These are phyloP conservation scores for Nemania sp. DNA, from an alignment of 2,329 filamentous ascomycete genomes.

Conservation along the genomic window DNA sequence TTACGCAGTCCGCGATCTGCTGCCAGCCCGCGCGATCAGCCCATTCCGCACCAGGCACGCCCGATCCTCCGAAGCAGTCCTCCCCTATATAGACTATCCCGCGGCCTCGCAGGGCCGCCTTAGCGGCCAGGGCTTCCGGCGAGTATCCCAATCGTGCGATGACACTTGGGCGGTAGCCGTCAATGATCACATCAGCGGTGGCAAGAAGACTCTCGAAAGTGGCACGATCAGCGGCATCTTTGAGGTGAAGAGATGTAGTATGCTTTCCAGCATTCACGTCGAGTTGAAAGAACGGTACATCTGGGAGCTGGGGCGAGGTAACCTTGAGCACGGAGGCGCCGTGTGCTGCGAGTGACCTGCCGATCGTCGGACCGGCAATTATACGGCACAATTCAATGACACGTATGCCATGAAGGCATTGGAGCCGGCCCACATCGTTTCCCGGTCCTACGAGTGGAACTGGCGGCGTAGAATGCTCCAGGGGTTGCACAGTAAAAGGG, in stretches of 20 bases:
- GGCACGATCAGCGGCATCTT: constrained; percentile 54
- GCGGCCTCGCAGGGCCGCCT: constrained; percentile 59
- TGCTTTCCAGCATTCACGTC: constrained; percentile 76
- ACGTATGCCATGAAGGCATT: constrained; percentile 63
- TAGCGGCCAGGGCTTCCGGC: constrained; percentile 54
- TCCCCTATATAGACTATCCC: constrained; percentile 72
- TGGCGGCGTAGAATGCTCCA: constrained; percentile 56
- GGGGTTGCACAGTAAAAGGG: constrained; percentile 54
- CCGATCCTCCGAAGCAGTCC: constrained; percentile 71
- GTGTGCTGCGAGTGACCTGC: constrained; percentile 73
- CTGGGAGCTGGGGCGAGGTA: constrained; percentile 68
- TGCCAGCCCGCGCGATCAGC: constrained; percentile 68
- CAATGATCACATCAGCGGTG: constrained; percentile 68
- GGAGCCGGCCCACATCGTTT: constrained; percentile 38
- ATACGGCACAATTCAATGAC: constrained; percentile 77
- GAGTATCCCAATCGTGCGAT: constrained; percentile 68
- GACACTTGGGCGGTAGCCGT: constrained; percentile 71
- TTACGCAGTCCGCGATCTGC: constrained; percentile 46
- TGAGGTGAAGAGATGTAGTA: constrained; percentile 66
- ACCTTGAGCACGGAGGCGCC: constrained; percentile 76
- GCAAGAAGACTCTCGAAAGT: constrained; percentile 63
- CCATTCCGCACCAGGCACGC: constrained; percentile 57
- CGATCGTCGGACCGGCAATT: constrained; percentile 75
- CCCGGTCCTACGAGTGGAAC: constrained; percentile 44
- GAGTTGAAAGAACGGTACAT: constrained; percentile 74